Evolutionary conservation across 2,329 filamentous ascomycete genomes (phyloP).

Genomic region (Cordyceps militaris): DNA sequence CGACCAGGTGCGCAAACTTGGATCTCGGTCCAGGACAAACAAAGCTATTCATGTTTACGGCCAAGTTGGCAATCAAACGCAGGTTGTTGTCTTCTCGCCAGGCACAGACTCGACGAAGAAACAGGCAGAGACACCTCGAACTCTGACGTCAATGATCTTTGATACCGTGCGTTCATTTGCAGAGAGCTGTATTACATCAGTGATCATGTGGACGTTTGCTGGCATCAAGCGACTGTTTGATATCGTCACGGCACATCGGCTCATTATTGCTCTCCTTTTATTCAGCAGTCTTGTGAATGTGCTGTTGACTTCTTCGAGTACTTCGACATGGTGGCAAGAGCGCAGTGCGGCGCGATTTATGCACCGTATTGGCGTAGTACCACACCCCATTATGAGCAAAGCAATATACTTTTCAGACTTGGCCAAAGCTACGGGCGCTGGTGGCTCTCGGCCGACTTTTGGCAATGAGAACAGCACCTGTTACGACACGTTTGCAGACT

Average conservation of each 20-base stretch:
- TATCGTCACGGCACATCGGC: slow-evolving; percentile 62
- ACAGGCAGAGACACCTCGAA: slow-evolving; percentile 53
- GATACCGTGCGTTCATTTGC: slow-evolving; percentile 67
- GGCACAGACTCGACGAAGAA: slow-evolving; percentile 43
- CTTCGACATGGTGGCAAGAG: slow-evolving; percentile 78
- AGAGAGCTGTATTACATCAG: slow-evolving; percentile 65
- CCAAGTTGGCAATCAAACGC: slow-evolving; percentile 60
- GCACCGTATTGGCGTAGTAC: slow-evolving; percentile 69
- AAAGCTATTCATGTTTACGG: slow-evolving; percentile 76
- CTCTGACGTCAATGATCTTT: slow-evolving; percentile 61
- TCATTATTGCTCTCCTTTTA: slow-evolving; percentile 63
- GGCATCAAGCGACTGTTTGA: slow-evolving; percentile 58
- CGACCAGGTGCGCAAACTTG: slow-evolving; percentile 69
- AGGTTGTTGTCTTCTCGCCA: slow-evolving; percentile 54
- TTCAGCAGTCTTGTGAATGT: slow-evolving; percentile 67
- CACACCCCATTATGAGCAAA: slow-evolving; percentile 75
- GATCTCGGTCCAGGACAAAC: slow-evolving; percentile 66
- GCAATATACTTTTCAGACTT: slow-evolving; percentile 79
- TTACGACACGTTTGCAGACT: slow-evolving; percentile 54
- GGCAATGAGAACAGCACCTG: slow-evolving; percentile 46
- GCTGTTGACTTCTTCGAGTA: slow-evolving; percentile 66
- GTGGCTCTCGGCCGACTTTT: slow-evolving; percentile 26
- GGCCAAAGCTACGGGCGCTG: slow-evolving; percentile 50
- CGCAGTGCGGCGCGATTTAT: slow-evolving; percentile 75
- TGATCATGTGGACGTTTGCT: slow-evolving; percentile 72